A percentile compares a stretch with the other conserved stretches of the same genome.
Conservation (phyloP, 225 moss, liverwort and hornwort species). For the Anthoceros angustus region DNA sequence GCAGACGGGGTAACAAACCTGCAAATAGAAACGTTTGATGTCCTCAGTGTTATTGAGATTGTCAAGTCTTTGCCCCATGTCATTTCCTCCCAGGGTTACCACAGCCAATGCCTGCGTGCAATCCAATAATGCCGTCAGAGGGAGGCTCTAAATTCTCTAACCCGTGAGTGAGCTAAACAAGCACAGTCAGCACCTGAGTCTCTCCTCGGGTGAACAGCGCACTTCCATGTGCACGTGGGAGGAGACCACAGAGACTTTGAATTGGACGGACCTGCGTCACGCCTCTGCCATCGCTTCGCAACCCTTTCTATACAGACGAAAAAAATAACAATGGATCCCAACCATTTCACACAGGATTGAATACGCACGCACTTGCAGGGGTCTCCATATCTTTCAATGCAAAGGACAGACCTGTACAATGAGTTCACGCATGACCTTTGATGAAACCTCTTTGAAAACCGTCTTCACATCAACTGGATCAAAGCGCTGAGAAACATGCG, state of each 20-base stretch:
- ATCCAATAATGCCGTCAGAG: conserved; percentile 5
- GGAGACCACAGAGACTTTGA: conserved; percentile 73
- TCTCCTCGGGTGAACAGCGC: conserved; percentile 92
- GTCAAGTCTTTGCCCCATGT: conserved; percentile 82
- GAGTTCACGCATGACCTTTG: conserved; percentile 56
- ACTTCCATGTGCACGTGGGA: conserved; percentile 95
- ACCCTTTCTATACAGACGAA: conserved; percentile 36
- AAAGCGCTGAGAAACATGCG: conserved; percentile 40
- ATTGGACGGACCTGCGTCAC: conserved; percentile 77
- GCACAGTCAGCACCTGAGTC: conserved; percentile 47
- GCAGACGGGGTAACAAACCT: conserved; percentile 18
- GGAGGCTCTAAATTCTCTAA: neutral
- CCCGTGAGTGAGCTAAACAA: neutral
- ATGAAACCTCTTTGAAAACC: conserved; percentile 66
- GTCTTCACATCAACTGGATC: conserved; percentile 87
- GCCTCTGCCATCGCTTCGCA: conserved; percentile 78
- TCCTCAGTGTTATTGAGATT: conserved; percentile 71
- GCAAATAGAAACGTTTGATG: conserved; percentile 77
- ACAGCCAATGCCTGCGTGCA: conserved; percentile 62
- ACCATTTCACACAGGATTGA: neutral
- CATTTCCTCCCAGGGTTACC: conserved; percentile 73
- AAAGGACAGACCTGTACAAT: conserved; percentile 48
- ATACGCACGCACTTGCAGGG: neutral
- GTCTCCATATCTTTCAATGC: neutral
- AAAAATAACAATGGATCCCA: neutral